Base-by-base conservation (phyloP, 352 stramenopile genomes). In the Globisporangium splendens region DNA sequence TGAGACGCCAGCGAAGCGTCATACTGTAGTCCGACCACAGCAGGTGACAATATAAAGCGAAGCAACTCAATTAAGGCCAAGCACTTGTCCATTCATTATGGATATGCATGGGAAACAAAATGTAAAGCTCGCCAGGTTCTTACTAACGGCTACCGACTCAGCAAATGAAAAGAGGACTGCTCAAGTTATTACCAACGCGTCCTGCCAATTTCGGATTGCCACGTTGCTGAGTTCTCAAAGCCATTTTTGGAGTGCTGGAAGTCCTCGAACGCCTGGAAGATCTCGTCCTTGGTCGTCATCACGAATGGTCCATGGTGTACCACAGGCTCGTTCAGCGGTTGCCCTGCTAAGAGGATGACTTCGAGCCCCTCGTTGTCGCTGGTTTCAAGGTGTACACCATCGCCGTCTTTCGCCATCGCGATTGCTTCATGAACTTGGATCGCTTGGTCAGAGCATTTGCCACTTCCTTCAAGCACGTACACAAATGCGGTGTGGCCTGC, bases 271-370 rank as follows among this genome's bases (percentile, higher is more conserved):
- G 77, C 79, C 46, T 87, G 46, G 8, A 59, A 72, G 43, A 91
- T 83, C 62, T 88, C 73, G 1, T 76, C 52, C 5, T 61, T 43
- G 0, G 65, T 80, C 18, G 70, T 88, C 83, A 93, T 93, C 63
- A 93, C 80, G 62, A 93, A 93, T 3, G 80, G 80, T 13, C 79
- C 79, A 54, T 87, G 73, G 57, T 88, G 79, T 42, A 83, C 70
- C 3, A 89, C 69, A 0, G 74, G 76, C 52, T 91, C 81, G 11
- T 85, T 65, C 10, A 91, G 49, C 13, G 76, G 78, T 59, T 88
- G 15, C 5, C 80, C 76, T 0, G 50, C 72, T 20, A 86, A 72
- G 21, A 87, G 62, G 43, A 88, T 79, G 22, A 84, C 66, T 57
- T 89, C 72, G 1, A 88, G 50, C 1, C 54, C 58, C 2, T 79